phyloP scores from a whole-genome alignment of 75 land plant genomes.

The Cryptomeria japonica region DNA sequence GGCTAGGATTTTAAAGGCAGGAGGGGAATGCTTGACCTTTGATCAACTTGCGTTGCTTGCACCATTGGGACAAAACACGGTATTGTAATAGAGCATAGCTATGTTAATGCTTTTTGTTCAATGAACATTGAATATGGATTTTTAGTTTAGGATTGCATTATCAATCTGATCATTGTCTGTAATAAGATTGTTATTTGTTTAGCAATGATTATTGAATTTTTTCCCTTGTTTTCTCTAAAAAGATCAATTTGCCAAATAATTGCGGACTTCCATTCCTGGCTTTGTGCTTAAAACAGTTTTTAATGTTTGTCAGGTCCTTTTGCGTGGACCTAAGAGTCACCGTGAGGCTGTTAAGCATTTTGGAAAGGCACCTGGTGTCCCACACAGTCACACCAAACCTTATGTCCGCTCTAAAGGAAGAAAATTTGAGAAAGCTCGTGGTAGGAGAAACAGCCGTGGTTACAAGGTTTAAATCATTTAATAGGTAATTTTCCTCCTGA shows the following conservation, averaged over 20 bases:
- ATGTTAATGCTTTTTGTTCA: no score
- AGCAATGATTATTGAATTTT: background rate
- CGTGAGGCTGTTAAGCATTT: slow-evolving; percentile 94
- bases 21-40: slow-evolving; percentile 68
- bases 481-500: background rate
- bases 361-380: slow-evolving; percentile 93
- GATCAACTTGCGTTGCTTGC: slow-evolving; percentile 74
- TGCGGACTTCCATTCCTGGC: background rate
- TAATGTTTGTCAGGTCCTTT: slow-evolving; percentile 49
- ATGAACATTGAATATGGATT: background rate
- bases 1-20: slow-evolving; percentile 59
- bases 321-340: slow-evolving; percentile 86
- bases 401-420: slow-evolving; percentile 91
- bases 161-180: background rate
- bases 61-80: slow-evolving; percentile 83
- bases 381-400: slow-evolving; percentile 89
- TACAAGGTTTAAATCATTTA: slow-evolving; percentile 57
- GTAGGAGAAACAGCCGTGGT: slow-evolving; percentile 84
- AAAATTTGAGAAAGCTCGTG: slow-evolving; percentile 88
- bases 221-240: background rate
- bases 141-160: no score
- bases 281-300: background rate
- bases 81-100: slow-evolving; percentile 2
- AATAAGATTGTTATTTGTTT: background rate
- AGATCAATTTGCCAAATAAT: background rate